Conservation (phyloP, 495 filamentous ascomycete species). For the Apodospora peruviana region DNA sequence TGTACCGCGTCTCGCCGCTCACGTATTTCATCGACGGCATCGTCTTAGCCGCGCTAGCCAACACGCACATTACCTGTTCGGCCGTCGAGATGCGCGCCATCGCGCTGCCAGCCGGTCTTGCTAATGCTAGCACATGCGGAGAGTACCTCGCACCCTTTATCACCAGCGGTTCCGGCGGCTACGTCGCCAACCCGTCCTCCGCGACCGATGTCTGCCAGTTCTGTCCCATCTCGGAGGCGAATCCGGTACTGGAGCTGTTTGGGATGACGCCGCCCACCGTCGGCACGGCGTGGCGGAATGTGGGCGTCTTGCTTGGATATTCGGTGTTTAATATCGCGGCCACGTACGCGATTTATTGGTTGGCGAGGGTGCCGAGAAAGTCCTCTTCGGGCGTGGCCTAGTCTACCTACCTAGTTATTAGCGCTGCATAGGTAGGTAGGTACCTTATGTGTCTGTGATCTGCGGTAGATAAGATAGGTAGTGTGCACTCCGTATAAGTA, state of each 20-base stretch:
- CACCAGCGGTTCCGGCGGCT: background rate
- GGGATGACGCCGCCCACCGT: slow-evolving; percentile 28
- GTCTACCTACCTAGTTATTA: too few relatives aligned
- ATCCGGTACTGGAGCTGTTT: slow-evolving; percentile 39
- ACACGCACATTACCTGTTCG: background rate
- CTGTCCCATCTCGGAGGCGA: slow-evolving; percentile 40
- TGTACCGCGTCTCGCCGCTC: slow-evolving; percentile 63
- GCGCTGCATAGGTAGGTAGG: too few relatives aligned
- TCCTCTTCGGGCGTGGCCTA: too few relatives aligned
- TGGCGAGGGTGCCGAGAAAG: slow-evolving; percentile 43
- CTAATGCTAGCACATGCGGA: background rate
- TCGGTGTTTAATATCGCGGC: slow-evolving; percentile 46
- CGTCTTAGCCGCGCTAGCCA: background rate
- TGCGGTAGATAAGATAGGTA: too few relatives aligned
- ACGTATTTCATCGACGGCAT: slow-evolving; percentile 53
- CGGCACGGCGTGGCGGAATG: slow-evolving; percentile 48
- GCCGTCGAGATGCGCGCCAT: background rate
- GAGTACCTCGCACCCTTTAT: background rate
- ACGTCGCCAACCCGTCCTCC: background rate
- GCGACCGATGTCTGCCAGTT: slow-evolving; percentile 38
- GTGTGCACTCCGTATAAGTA: too few relatives aligned
- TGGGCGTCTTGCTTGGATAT: slow-evolving; percentile 48
- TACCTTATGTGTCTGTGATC: too few relatives aligned
- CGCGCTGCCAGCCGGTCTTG: background rate
- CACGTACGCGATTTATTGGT: slow-evolving; percentile 47